Conservation (phyloP, 306 rosid species). For the Quillaja saponaria region DNA sequence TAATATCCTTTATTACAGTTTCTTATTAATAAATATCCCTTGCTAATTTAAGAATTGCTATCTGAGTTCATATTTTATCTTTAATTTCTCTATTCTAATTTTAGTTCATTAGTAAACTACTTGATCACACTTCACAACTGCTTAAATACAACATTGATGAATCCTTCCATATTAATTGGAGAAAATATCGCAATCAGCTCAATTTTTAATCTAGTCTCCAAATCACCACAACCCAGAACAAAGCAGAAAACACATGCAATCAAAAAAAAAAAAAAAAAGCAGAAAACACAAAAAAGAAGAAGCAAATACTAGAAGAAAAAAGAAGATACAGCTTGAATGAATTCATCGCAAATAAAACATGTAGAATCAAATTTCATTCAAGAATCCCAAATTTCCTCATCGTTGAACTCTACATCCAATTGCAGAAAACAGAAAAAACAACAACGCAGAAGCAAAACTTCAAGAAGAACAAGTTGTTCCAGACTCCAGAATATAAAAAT, state of each 20-base stretch:
- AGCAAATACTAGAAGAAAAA: not conserved
- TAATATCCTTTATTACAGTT: too few species aligned
- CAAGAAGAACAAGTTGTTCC: not conserved
- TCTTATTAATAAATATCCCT: too few species aligned
- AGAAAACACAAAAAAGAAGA: conserved; percentile 2
- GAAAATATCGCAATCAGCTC: too few species aligned
- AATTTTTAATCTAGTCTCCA: not conserved
- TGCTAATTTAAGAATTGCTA: too few species aligned
- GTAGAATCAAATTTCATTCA: conserved; percentile 1
- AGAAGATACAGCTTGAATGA: not conserved
- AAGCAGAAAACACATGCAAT: conserved; percentile 24
- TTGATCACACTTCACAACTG: too few species aligned
- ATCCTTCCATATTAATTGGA: too few species aligned
- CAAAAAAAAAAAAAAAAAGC: conserved; percentile 1
- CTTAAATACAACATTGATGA: too few species aligned
- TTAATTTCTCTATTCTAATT: too few species aligned
- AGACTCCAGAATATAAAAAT: conserved; percentile 13
- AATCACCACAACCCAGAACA: not conserved
- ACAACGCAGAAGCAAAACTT: conserved; percentile 3
- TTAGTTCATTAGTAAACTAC: too few species aligned
- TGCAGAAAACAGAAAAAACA: conserved; percentile 16
- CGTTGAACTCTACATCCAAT: not conserved
- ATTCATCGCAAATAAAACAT: not conserved
- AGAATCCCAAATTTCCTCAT: conserved; percentile 10
- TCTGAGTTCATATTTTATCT: too few species aligned